Base-by-base conservation (phyloP, 345 rosid species). In the Erysimum cheiranthoides region DNA sequence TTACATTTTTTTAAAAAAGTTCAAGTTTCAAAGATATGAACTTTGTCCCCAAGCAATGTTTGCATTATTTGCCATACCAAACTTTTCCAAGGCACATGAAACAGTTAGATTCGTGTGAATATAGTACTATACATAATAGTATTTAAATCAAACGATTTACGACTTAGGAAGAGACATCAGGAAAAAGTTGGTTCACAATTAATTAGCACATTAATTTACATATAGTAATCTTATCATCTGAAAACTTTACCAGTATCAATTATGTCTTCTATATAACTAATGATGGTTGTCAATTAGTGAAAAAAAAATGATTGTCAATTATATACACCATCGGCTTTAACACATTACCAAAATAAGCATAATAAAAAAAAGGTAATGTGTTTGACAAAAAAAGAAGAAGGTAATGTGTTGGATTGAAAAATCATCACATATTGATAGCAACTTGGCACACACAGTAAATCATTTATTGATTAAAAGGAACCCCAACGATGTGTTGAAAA, bases 51-150 rank as follows among this genome's bases (percentile, higher is more conserved):
- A 76, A 76, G 75, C 71, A 76, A 77, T 46, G 75, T 77, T 36
- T 28, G 60, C 71, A 62, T 77, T 70, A 76, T 70, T 70, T 70
- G 71, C 4, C 51, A 28, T 64, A 63, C 76, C 80, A 43, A 77
- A 77, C 66, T 70, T 63, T 70, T 70, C 76, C 71, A 70, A 51
- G 75, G 80, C 80, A 77, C 80, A 70, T 77, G 80, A 63, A 77
- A 54, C 52, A 63, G 42, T 63, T 38, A 70, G 71, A 76, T 76
- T 63, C 75, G 65, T 53, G 45, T 36, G 43, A 45, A 4, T 62
- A 70, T 70, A 70, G 66, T 70, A 76, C 65, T 25, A 35, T 21
- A 8, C 39, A n/a, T 27, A 46, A 10, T 64, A 42, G 10, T 65
- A 38, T 58, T 74, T 47, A 17, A 17, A 58, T 49, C 35, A 58